These are phyloP conservation scores for Hypholoma fasciculare DNA, from an alignment of 768 basidiomycete genomes.

Conservation along the genomic window DNA sequence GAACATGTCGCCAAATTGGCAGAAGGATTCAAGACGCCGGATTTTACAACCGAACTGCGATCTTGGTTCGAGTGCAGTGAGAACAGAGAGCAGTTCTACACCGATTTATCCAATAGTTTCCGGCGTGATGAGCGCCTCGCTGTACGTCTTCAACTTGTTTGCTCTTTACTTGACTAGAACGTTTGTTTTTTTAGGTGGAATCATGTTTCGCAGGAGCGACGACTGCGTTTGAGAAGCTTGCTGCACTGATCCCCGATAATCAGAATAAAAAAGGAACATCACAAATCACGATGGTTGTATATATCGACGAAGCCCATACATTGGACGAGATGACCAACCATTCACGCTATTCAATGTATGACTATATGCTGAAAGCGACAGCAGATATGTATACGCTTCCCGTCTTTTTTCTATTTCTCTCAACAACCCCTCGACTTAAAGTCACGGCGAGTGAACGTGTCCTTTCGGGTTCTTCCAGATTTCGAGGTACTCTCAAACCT, in stretches of 20 bases:
- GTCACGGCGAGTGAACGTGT: background rate
- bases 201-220: no score
- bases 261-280: background rate
- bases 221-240: background rate
- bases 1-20: background rate
- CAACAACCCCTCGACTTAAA: background rate
- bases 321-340: background rate
- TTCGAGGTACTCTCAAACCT: background rate
- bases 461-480: background rate
- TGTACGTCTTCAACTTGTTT: background rate
- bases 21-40: background rate
- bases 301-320: constrained; percentile 8
- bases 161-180: background rate
- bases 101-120: background rate
- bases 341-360: background rate
- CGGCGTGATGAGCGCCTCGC: background rate
- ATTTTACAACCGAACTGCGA: background rate
- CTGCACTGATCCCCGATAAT: background rate
- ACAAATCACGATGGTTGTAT: constrained; percentile 3
- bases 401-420: background rate
- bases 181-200: background rate
- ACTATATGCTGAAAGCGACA: background rate
- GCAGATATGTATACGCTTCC: no score
- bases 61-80: background rate
- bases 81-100: background rate